Evolutionary conservation across 1,284 basidiomycete species (phyloP).

Genomic region (Ustilago sp.): DNA sequence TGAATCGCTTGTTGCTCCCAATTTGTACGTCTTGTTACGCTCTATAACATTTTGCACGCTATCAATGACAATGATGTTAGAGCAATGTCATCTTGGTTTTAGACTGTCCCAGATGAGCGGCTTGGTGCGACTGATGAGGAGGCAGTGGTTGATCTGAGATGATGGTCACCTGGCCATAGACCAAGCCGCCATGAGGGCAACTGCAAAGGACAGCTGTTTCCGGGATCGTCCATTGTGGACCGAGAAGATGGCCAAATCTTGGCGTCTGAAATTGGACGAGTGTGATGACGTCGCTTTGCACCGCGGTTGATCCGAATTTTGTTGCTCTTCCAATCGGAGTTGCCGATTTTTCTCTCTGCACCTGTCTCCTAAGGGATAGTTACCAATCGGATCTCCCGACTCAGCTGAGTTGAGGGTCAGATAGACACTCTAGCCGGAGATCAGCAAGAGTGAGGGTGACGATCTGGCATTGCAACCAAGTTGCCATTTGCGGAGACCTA

Average conservation of each 20-base stretch:
- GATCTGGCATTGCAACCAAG: neutral
- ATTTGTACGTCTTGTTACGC: neutral
- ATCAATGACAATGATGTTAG: neutral
- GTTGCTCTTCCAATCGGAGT: neutral
- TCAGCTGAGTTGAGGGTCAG: conserved; percentile 1
- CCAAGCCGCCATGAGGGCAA: neutral
- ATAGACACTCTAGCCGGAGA: neutral
- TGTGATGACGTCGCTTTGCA: neutral
- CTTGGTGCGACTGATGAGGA: too few relatives aligned
- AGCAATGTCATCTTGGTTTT: too few relatives aligned
- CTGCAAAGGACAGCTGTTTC: neutral
- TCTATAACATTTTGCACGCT: neutral
- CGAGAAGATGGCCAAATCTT: neutral
- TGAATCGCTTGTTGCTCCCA: neutral
- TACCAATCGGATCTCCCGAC: neutral
- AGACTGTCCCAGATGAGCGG: too few relatives aligned
- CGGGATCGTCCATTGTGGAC: neutral
- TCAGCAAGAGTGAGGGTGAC: conserved; percentile 3
- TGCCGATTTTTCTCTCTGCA: neutral
- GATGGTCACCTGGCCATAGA: neutral
- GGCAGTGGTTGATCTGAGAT: too few relatives aligned
- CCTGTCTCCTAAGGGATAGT: too few relatives aligned
- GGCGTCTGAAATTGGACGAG: neutral
- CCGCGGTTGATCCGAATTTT: neutral
- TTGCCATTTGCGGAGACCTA: neutral